Base-by-base conservation (phyloP, 2,329 filamentous ascomycete genomes). In the Penicillium sp. region DNA sequence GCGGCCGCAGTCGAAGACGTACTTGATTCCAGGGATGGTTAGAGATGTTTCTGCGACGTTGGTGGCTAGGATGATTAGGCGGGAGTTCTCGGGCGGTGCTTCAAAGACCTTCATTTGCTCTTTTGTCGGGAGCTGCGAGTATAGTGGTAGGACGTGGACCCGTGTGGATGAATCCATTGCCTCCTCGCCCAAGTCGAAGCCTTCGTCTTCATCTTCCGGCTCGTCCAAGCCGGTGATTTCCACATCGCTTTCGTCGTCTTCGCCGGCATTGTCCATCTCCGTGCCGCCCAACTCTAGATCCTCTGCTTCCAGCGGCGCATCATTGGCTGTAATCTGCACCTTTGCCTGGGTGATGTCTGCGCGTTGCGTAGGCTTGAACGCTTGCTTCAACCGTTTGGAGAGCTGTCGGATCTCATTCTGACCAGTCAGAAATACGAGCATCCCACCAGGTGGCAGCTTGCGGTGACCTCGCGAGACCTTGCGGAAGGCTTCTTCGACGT, bases 41-140 rank as follows among this genome's bases (percentile, higher is more conserved):
- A 99, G 82, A 83, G 90, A 95, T 0, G 94, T 99, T 74, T 99
- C 94, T 0, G 94, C 94, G 40, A 99, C 91, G 73, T 99, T 99
- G 39, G 94, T 99, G 0, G 94, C 92, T 36, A 99, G 77, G 3
- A 99, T 89, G 48, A 99, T 90, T 21, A 94, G 83, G 8, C 94
- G 86, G 8, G 89, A 89, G 14, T 89, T 90, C 51, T 92, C 89
- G 0, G 93, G 92, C 0, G 90, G 85, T 0, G 88, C 81, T 59
- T 96, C 88, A 65, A 99, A 99, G 9, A 99, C 91, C 55, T 86
- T 86, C 69, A 97, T 83, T 74, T 99, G 94, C 66, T 97, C 92
- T 62, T 87, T 88, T 2, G 92, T 96, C 0, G 93, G 91, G 1
- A 99, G 79, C 48, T 97, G 84, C 2, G 94, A 97, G 75, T 96